Evolutionary conservation across 495 filamentous ascomycete species (phyloP), one percentile per base, ranked within the genome.

Genomic region (Annulohypoxylon maeteangense): DNA sequence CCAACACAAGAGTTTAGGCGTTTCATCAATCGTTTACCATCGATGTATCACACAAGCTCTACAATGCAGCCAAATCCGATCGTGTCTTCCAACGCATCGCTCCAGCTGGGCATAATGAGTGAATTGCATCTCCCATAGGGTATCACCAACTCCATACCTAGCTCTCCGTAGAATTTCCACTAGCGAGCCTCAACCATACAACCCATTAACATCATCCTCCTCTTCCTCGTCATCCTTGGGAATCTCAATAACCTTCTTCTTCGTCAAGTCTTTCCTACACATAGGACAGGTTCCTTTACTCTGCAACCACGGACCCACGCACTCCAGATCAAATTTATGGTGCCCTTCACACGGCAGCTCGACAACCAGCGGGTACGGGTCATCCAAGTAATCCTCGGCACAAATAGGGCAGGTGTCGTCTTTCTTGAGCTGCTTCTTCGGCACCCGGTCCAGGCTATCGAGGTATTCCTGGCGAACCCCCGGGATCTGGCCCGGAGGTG

Each of bases 251-350:
- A 85, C 85, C 70, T 80, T 85, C 69, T 87, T 90, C 83, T 92
- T 90, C 70, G 90, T 84, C 70, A 98, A 81, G 72, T 94, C 89
- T 76, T 88, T 87, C 48, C 95, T 85, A 77, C 97, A 95, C 70
- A 97, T 81, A 22, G 95, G 95, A 82, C 95, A 99, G 2, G 90
- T 97, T 10, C 92, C 90, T 78, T 97, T 91, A 66, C 95, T 85
- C 74, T 90, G 86, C 76, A 99, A 76, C 95, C 95, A 99, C 1
- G 95, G 95, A 50, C 86, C 85, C n/a, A 99, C 91, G 77, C 95
- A 99, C 78, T 98, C 94, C 12, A 98, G 80, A 78, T 99, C 95
- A 80, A 97, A 98, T 25, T 89, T 76, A 78, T 99, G 95, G 20
- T 85, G 87, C 10, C 85, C 84, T 72, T 94, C 89, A 75, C 95